Evolutionary conservation across 2,329 filamentous ascomycete genomes (phyloP).

Genomic region (Fusarium proliferatum): DNA sequence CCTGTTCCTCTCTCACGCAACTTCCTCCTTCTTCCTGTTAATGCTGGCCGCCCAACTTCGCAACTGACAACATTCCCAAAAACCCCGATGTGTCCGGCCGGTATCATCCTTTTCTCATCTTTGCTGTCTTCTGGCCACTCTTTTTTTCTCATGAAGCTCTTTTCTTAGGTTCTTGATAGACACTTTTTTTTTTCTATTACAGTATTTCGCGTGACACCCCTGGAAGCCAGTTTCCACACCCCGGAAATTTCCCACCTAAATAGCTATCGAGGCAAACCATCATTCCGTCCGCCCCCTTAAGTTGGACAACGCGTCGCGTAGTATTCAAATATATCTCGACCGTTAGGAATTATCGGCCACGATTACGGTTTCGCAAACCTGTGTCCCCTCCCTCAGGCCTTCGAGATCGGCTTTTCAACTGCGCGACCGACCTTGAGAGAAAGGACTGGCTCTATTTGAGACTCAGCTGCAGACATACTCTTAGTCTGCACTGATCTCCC

Average conservation of each 20-base stretch:
- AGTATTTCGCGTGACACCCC: conserved; percentile 33
- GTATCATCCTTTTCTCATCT: conserved; percentile 40
- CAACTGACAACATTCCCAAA: conserved; percentile 20
- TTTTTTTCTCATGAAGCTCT: conserved; percentile 46
- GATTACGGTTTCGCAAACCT: conserved; percentile 33
- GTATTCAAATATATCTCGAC: conserved; percentile 36
- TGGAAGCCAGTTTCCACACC: conserved; percentile 41
- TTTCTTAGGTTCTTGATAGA: conserved; percentile 37
- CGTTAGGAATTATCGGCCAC: conserved; percentile 28
- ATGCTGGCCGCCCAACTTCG: conserved; percentile 22
- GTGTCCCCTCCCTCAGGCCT: conserved; percentile 31
- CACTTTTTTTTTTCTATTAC: conserved; percentile 16
- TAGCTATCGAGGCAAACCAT: conserved; percentile 33
- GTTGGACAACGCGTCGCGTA: conserved; percentile 51
- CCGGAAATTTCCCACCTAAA: conserved; percentile 41
- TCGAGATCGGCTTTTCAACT: conserved; percentile 41
- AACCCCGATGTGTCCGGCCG: conserved; percentile 49
- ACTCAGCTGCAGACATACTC: conserved; percentile 66
- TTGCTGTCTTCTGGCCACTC: conserved; percentile 39
- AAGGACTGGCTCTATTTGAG: conserved; percentile 53
- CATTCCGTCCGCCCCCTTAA: conserved; percentile 44
- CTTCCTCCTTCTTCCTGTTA: conserved; percentile 19
- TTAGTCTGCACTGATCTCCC: conserved; percentile 73
- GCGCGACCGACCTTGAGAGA: conserved; percentile 44
- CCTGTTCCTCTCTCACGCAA: conserved; percentile 11